Base-by-base conservation (phyloP, 805 yeast species). In the Blastobotrys attinorum region DNA sequence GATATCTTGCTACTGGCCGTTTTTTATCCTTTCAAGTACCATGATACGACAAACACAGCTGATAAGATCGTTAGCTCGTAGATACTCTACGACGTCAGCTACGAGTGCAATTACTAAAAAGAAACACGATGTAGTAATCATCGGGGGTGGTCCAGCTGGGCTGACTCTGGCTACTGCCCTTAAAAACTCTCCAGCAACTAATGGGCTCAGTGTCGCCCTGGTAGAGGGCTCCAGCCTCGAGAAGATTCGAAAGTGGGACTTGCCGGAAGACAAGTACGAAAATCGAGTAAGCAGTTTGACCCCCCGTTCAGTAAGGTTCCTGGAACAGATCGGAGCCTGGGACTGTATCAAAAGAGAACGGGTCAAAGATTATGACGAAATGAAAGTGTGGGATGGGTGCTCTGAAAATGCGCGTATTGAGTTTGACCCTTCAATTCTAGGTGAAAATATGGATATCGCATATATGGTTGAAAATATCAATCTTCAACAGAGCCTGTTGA, bases 131-230 rank as follows among this genome's bases (percentile, higher is more conserved):
- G 76, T 92, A 17, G 80, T 86, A 5, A 83, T 92, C 43, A 83
- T 92, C 31, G 98, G 98, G 31, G 97, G 95, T 5, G 98, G 98
- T 0, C 96, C 97, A 1, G 97, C 97, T 1, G 98, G 98, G 0
- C 66, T 92, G 45, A 81, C 96, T 1, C 66, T 92, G 31, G 80
- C 92, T 3, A 75, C 95, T 0, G 94, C 95, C 0, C 64, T 90
- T 45, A 55, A 84, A 59, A 71, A 72, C 51, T 81, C 88, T 1
- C 77, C 81, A 2, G 60, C 70, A 17, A 75, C 95, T 3, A 67
- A 64, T 22, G 67, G 75, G 40, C 71, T 87, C 36, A 70, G 71
- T 37, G 74, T 90, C 39, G 75, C 79, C 0, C 65, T 92, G 40
- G 72, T 92, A 21, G 98, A 92, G 61, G 87, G 83, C 1, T 73